A percentile compares a stretch with the other conserved stretches of the same genome.
Evolutionary conservation across 108 stramenopile species (phyloP).

Genomic region (Mediolabrus comicus): DNA sequence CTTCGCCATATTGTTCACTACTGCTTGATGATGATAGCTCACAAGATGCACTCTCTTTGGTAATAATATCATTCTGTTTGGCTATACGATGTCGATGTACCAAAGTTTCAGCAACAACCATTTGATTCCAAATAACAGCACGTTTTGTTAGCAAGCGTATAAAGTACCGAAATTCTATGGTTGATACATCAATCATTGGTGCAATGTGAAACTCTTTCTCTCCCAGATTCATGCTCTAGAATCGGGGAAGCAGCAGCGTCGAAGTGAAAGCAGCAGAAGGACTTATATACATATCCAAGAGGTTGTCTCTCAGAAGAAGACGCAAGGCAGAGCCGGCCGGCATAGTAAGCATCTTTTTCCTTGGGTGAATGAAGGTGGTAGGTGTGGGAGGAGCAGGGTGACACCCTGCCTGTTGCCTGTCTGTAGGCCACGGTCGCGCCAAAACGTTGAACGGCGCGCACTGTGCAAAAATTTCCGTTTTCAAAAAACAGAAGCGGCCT

Average conservation of each 20-base stretch:
- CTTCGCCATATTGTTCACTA: conserved; percentile 5
- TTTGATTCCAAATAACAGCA: conserved; percentile 68
- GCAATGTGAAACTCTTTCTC: conserved; percentile 83
- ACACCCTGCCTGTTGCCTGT: neutral
- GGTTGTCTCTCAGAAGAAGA: no score
- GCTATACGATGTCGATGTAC: conserved; percentile 21
- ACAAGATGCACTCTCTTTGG: neutral
- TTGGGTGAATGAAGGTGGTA: no score
- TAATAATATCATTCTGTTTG: neutral
- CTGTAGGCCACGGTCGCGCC: neutral
- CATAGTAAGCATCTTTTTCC: no score
- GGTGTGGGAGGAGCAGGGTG: no score
- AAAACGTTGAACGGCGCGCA: no score
- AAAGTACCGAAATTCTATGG: conserved; percentile 66
- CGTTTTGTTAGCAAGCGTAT: conserved; percentile 64
- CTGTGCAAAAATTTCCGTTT: neutral
- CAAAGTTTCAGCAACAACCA: conserved; percentile 75
- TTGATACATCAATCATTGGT: conserved; percentile 76
- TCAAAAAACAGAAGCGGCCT: no score
- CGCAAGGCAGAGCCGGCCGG: no score
- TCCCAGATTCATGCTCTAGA: no score
- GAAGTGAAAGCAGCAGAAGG: no score
- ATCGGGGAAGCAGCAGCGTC: no score
- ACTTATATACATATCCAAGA: no score
- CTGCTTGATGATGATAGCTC: neutral